Evolutionary conservation across 495 filamentous ascomycete genomes (phyloP).

Genomic region (Pseudoneurospora amorphoporcata): DNA sequence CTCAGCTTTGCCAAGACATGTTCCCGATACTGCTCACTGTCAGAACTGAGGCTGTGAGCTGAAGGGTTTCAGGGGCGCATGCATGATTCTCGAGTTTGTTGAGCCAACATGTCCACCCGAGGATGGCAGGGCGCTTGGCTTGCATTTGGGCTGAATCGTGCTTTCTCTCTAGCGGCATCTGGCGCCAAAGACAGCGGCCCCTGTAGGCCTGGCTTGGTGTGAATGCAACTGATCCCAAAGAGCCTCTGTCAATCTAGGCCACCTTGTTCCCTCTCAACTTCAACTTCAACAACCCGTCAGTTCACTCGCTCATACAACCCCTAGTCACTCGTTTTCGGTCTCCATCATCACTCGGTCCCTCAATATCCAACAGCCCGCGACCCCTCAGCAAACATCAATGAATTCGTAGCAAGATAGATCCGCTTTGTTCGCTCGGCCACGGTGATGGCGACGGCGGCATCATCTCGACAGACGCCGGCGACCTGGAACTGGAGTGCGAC

Average conservation of each 20-base stretch:
- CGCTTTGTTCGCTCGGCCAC: constrained; percentile 12
- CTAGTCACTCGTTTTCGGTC: neutral
- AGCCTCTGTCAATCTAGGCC: neutral
- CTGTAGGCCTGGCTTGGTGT: neutral
- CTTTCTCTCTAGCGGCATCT: neutral
- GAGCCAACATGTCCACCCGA: neutral
- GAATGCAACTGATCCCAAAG: neutral
- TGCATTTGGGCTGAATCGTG: neutral
- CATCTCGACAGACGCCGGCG: neutral
- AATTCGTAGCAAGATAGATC: constrained; percentile 5
- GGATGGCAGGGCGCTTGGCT: neutral
- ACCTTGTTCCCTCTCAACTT: neutral
- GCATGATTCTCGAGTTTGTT: neutral
- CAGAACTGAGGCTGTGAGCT: neutral
- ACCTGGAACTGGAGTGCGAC: neutral
- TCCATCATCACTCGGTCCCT: neutral
- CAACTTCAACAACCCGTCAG: neutral
- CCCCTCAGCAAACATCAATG: constrained; percentile 5
- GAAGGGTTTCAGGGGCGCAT: neutral
- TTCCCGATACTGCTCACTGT: neutral
- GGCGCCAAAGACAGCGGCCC: neutral
- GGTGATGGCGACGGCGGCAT: constrained; percentile 18
- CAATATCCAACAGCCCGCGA: neutral
- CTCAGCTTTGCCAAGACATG: too few relatives aligned
- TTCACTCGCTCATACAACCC: neutral